Evolutionary conservation across 148 eudicot species (phyloP).

Genomic region (Dysphania ambrosioides): DNA sequence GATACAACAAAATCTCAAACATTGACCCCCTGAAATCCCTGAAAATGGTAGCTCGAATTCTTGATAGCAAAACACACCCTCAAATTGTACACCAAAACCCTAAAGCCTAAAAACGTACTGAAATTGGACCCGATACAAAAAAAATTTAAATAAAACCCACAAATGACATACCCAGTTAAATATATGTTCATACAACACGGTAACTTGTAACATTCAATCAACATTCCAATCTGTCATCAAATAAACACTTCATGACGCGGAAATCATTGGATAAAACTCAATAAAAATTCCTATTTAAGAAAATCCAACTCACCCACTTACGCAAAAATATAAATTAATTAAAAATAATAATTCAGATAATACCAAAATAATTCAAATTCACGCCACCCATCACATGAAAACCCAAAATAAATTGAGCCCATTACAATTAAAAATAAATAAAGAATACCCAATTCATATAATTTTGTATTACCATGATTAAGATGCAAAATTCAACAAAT

Average conservation of each 20-base stretch:
- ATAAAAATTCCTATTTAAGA: not conserved
- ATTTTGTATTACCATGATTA: constrained; percentile 10
- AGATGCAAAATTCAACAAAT: constrained; percentile 20
- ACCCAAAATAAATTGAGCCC: too few species aligned
- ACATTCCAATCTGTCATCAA: constrained; percentile 24
- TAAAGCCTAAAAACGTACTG: not conserved
- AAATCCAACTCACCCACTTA: not conserved
- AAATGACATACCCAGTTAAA: not conserved
- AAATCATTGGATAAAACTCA: not conserved
- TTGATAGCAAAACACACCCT: constrained; percentile 8
- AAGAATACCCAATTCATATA: not conserved
- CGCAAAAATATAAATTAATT: not conserved
- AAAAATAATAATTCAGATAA: not conserved
- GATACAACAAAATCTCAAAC: not conserved
- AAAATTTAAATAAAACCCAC: not conserved
- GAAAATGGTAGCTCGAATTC: not conserved
- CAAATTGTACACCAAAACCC: constrained; percentile 5
- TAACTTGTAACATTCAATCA: constrained; percentile 23
- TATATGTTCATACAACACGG: constrained; percentile 12
- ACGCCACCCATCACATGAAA: constrained; percentile 8
- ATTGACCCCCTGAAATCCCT: constrained; percentile 2
- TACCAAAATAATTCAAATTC: constrained; percentile 11
- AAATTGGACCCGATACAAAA: not conserved
- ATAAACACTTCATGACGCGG: constrained; percentile 17
- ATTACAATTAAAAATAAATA: too few species aligned